Base-by-base conservation (phyloP, 129 eudicot genomes). In the Sambucus nigra region DNA sequence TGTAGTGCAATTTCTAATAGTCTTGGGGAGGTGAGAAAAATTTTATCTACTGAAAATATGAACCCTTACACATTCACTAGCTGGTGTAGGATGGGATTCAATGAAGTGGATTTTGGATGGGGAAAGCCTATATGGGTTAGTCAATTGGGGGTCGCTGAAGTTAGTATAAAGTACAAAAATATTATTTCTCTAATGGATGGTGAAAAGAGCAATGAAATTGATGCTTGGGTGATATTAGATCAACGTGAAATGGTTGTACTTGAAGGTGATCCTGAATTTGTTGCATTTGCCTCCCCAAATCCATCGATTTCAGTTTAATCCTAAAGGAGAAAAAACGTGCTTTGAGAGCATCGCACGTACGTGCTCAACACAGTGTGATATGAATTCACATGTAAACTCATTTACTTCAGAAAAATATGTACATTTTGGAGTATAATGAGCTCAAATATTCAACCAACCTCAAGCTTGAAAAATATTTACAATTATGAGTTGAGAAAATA, bases 101-200 rank as follows among this genome's bases (percentile, higher is more conserved):
- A 58, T 28, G 75, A 68, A 2, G 61, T 68, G 19, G 75, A 74
- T 58, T 73, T 73, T 33, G 79, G 79, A 29, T 62, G 64, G 61
- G 79, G 79, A n/a, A 73, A 57, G 53, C 79, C 80, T 19, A 17
- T 47, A 1, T 74, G 75, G 80, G 66, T 50, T 4, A 24, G 61
- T 13, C 14, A 38, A 1, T 4, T 7, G 25, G 29, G 18, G 27
- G 52, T 45, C 14, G n/a, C 14, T 42, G 13, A 32, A 15, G 33
- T 47, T 25, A 22, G 48, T 1, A 25, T 29, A 0, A 26, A 19
- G 25, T 47, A 24, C 14, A 50, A 20, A 2, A 52, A 61, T 16
- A 8, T 19, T 5, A 25, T 62, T 0, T 15, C 31, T 19, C 15
- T 73, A 28, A 25, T 47, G 31, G 70, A 67, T 11, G 56, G 69